A percentile compares a stretch with the other conserved stretches of the same genome.
These are phyloP conservation scores for Scopulariopsis brevicaulis DNA, from an alignment of 2,329 filamentous ascomycete species.

Conservation along the genomic window DNA sequence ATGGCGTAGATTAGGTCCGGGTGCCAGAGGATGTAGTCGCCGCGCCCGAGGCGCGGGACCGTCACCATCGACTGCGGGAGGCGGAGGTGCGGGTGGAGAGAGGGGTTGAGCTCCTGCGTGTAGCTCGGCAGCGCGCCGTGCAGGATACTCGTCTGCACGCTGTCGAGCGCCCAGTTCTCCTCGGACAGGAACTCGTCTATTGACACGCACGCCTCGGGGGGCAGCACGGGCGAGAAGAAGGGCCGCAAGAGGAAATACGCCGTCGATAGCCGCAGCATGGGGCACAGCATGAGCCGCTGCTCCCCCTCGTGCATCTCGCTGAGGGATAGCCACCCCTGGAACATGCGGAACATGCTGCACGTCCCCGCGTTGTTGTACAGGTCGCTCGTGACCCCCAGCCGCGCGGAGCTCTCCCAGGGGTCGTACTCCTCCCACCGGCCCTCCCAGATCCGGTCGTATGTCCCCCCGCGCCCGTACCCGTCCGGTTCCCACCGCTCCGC, in stretches of 20 bases:
- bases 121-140: constrained; percentile 62
- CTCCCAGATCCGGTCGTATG: constrained; percentile 55
- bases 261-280: constrained; percentile 57
- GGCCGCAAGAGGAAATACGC: constrained; percentile 67
- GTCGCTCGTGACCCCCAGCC: constrained; percentile 53
- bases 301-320: constrained; percentile 52
- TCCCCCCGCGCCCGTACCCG: constrained; percentile 40
- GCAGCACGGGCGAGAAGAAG: constrained; percentile 45
- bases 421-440: constrained; percentile 68
- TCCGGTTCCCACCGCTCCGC: constrained; percentile 56
- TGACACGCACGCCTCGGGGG: constrained; percentile 6
- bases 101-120: constrained; percentile 56
- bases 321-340: constrained; percentile 66
- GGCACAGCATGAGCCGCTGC: constrained; percentile 62
- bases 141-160: constrained; percentile 33
- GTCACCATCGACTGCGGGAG: constrained; percentile 60
- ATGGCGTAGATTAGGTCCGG: constrained; percentile 46
- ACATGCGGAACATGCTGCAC: constrained; percentile 67
- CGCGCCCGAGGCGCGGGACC: constrained; percentile 57
- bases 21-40: constrained; percentile 58
- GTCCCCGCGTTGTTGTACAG: constrained; percentile 62
- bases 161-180: constrained; percentile 9
- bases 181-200: neutral
- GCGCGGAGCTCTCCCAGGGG: constrained; percentile 58
- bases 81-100: constrained; percentile 61